phyloP scores from a whole-genome alignment of 345 rosid genomes.

The Citrus medica region DNA sequence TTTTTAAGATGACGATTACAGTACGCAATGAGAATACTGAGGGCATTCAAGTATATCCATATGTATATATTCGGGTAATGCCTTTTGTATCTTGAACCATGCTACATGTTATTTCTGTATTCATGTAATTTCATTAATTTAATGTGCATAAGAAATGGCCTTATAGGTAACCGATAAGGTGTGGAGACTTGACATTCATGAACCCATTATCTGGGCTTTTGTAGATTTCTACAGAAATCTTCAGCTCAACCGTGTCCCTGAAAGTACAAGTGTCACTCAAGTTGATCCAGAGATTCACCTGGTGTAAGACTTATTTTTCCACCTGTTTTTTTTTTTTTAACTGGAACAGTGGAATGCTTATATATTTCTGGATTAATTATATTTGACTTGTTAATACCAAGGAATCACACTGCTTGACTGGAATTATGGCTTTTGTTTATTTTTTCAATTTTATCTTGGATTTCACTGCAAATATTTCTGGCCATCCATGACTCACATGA shows the following conservation, averaged over 20 bases:
- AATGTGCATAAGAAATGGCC: neutral
- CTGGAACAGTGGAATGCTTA: neutral
- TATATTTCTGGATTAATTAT: neutral
- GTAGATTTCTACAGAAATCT: conserved; percentile 77
- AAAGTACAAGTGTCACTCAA: conserved; percentile 62
- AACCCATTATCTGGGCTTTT: conserved; percentile 93
- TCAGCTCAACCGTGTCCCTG: conserved; percentile 73
- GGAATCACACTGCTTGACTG: neutral
- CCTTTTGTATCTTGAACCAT: conserved; percentile 3
- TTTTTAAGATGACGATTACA: conserved; percentile 87
- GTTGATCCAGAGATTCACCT: conserved; percentile 97
- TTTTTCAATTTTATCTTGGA: neutral
- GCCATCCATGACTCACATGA: neutral
- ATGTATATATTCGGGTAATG: conserved; percentile 87
- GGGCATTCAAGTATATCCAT: conserved; percentile 79
- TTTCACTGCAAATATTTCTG: neutral
- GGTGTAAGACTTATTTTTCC: conserved; percentile 49
- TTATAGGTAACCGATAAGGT: conserved; percentile 74
- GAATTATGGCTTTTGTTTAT: neutral
- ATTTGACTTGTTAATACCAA: neutral
- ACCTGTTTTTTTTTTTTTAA: neutral
- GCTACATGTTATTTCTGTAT: neutral
- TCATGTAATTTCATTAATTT: neutral
- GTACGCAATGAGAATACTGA: conserved; percentile 69
- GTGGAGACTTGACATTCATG: conserved; percentile 92